Evolutionary conservation across 176 grass and related monocot species (phyloP).

Genomic region (Zizania latifolia): DNA sequence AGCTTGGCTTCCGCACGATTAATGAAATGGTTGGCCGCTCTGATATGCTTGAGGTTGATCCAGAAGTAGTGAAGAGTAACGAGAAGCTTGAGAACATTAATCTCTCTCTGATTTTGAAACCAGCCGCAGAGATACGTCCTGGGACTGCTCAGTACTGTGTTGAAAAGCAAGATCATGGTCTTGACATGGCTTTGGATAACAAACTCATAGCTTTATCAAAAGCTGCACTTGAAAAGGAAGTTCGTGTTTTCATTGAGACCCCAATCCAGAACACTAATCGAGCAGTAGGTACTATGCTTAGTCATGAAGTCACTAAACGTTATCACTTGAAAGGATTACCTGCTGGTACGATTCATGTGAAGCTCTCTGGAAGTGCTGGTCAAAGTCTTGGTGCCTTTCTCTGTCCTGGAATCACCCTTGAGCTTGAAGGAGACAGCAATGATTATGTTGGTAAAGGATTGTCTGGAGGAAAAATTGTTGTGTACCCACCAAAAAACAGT

Average conservation of each 20-base stretch:
- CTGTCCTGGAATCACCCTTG: slow-evolving; percentile 89
- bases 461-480: slow-evolving; percentile 92
- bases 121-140: slow-evolving; percentile 73
- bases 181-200: slow-evolving; percentile 84
- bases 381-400: slow-evolving; percentile 94
- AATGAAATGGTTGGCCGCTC: slow-evolving; percentile 95
- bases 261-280: slow-evolving; percentile 74
- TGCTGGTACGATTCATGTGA: slow-evolving; percentile 75
- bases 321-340: slow-evolving; percentile 82
- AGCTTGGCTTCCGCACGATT: slow-evolving; percentile 69
- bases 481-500: slow-evolving; percentile 79
- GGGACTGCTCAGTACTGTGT: slow-evolving; percentile 78
- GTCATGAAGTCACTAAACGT: slow-evolving; percentile 88
- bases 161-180: slow-evolving; percentile 92
- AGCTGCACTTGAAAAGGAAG: slow-evolving; percentile 57
- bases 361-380: slow-evolving; percentile 81
- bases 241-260: slow-evolving; percentile 69
- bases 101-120: slow-evolving; percentile 81
- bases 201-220: slow-evolving; percentile 65
- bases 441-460: slow-evolving; percentile 99
- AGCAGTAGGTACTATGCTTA: slow-evolving; percentile 87
- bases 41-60: slow-evolving; percentile 91
- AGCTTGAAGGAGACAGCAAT: slow-evolving; percentile 95
- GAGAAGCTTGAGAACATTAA: slow-evolving; percentile 96
- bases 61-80: slow-evolving; percentile 75